Base-by-base conservation (phyloP, 768 basidiomycete genomes). In the Panus rudis region DNA sequence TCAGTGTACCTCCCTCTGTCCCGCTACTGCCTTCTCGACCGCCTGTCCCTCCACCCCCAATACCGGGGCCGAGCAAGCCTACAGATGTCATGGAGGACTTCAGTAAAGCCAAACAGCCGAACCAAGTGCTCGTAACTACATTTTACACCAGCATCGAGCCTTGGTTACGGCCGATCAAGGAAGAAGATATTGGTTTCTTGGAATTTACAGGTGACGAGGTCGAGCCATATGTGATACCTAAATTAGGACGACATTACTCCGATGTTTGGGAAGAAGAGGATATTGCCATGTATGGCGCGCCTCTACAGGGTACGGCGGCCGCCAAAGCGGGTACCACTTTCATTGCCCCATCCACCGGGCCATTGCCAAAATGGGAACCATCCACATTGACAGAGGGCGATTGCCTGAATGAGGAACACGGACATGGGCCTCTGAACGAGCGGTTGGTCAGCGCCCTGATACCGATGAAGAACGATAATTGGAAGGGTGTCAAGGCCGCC, bases 241-340 rank as follows among this genome's bases (percentile, higher is more conserved):
- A 84, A 43, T 74, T 96, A 1, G 94, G 83, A 17, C 71, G 81
- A 52, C 92, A 94, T 63, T 99, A 97, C 55, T 66, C 79, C 25
- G 88, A 94, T 41, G 71, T 83, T 0, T 99, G 94, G 93, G 93
- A 93, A 49, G 92, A 96, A 54, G 81, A 90, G 57, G 94, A 99
- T 60, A 72, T 69, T 6, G 68, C 69, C 10, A 42, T 71, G n/a
- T 67, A 70, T 43, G 71, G 69, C 21, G 59, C 57, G 4, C 64
- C 70, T 21, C 50, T 71, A 17, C 65, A 71, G 7, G 63, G 66
- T 6, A 35, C 21, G 33, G n/a, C 33, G 6, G 65, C 70, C 23
- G 62, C 63, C n/a, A 59, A 68, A 16, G 56, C 62, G 23, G 65
- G 67, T 25, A 63, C 63, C 20, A 52, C 31, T 53, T 60, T 34